phyloP scores from a whole-genome alignment of 805 yeast species.

The Candida sphagnicola region DNA sequence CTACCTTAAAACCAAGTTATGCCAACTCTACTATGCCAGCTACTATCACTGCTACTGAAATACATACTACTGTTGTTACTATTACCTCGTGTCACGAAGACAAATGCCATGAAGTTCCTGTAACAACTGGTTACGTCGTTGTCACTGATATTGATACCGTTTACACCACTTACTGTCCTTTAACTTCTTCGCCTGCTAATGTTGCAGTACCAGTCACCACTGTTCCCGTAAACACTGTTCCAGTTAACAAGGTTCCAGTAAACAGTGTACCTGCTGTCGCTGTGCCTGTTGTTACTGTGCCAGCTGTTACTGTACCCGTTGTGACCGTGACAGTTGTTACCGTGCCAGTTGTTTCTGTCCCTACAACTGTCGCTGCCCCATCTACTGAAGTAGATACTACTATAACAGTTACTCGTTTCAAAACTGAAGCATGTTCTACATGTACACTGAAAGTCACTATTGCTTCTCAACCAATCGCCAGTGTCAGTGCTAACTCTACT shows the following conservation, averaged over 20 bases:
- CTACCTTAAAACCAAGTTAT: slow-evolving; percentile 2
- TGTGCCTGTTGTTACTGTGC: neutral
- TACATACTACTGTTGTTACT: slow-evolving; percentile 29
- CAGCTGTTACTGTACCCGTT: neutral
- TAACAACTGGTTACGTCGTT: slow-evolving; percentile 31
- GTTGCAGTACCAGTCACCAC: neutral
- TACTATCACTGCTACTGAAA: slow-evolving; percentile 14
- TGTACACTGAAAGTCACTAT: neutral
- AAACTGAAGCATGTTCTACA: neutral
- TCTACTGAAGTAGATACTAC: neutral
- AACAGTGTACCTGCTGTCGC: neutral
- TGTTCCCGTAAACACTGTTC: neutral
- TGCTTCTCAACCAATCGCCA: neutral
- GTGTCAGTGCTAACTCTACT: slow-evolving; percentile 1
- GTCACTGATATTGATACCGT: slow-evolving; percentile 17
- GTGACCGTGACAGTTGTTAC: neutral
- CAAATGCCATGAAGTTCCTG: slow-evolving; percentile 22
- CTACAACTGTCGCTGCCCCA: slow-evolving; percentile 1
- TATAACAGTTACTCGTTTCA: neutral
- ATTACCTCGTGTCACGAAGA: slow-evolving; percentile 32
- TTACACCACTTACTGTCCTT: slow-evolving; percentile 24
- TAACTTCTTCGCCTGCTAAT: slow-evolving; percentile 5
- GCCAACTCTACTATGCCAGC: slow-evolving; percentile 4
- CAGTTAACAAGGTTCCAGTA: neutral
- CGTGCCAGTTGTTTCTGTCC: slow-evolving; percentile 2